phyloP scores from a whole-genome alignment of 768 basidiomycete genomes.

The Ramaria sp. region DNA sequence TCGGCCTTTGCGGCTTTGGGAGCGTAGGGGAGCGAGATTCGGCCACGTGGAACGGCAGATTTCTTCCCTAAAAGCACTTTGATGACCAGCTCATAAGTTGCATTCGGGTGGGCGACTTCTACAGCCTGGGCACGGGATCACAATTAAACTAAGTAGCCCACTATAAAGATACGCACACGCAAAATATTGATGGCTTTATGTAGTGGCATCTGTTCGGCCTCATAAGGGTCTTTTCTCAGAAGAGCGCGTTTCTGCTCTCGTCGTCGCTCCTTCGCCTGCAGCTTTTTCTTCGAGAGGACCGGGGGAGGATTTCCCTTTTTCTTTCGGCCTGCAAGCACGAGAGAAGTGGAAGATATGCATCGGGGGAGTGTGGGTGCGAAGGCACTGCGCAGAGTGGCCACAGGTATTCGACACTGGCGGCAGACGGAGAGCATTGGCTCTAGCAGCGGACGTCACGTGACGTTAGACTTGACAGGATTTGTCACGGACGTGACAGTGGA shows the following conservation, averaged over 20 bases:
- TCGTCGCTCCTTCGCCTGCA: conserved; percentile 47
- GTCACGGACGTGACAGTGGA: too few relatives aligned
- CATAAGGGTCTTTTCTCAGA: conserved; percentile 39
- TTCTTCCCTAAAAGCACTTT: conserved; percentile 74
- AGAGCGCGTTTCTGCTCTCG: conserved; percentile 35
- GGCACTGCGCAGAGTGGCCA: background rate
- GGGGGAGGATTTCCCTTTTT: conserved; percentile 36
- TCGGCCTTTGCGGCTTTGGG: conserved; percentile 61
- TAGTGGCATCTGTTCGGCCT: conserved; percentile 56
- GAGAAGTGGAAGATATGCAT: background rate
- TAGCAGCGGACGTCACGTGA: too few relatives aligned
- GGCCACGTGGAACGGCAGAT: conserved; percentile 79
- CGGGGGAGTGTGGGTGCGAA: background rate
- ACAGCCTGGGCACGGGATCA: conserved; percentile 46
- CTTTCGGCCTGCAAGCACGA: conserved; percentile 35
- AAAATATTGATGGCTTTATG: conserved; percentile 58
- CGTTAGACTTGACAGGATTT: too few relatives aligned
- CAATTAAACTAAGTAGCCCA: background rate
- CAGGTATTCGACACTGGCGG: background rate
- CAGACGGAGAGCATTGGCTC: background rate
- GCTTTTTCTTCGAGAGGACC: conserved; percentile 59
- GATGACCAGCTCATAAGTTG: conserved; percentile 72
- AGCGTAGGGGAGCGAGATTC: conserved; percentile 76
- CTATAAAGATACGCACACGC: conserved; percentile 37
- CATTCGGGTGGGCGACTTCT: conserved; percentile 65